These are phyloP conservation scores for Rhizomucor miehei DNA, from an alignment of 371 early-diverging fungal genomes.

Conservation along the genomic window DNA sequence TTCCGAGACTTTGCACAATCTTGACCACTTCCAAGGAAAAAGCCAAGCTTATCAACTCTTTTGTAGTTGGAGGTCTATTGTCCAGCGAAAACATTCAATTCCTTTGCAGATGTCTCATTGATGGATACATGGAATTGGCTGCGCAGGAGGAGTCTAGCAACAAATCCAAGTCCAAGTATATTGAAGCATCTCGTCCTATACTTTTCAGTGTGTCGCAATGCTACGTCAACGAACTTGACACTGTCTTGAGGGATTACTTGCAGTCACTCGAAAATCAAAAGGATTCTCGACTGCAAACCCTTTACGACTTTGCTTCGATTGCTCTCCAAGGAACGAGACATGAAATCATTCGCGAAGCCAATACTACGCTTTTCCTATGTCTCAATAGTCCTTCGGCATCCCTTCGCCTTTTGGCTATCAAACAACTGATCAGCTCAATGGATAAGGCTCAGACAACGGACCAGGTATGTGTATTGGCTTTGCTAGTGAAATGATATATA, in stretches of 20 bases:
- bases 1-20: slow-evolving; percentile 27
- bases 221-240: slow-evolving; percentile 55
- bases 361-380: slow-evolving; percentile 70
- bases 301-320: slow-evolving; percentile 58
- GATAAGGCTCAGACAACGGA: slow-evolving; percentile 27
- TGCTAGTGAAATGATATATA: not conserved
- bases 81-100: slow-evolving; percentile 41
- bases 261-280: slow-evolving; percentile 14
- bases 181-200: slow-evolving; percentile 29
- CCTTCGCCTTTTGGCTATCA: slow-evolving; percentile 62
- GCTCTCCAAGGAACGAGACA: slow-evolving; percentile 65
- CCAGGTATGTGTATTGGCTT: slow-evolving; percentile 20
- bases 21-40: slow-evolving; percentile 20
- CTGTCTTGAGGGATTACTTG: slow-evolving; percentile 46
- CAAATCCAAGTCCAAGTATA: slow-evolving; percentile 18
- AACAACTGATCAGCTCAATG: slow-evolving; percentile 55
- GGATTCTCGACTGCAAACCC: slow-evolving; percentile 11
- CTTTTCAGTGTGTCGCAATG: slow-evolving; percentile 54
- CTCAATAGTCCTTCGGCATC: slow-evolving; percentile 63
- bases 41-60: slow-evolving; percentile 34
- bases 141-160: slow-evolving; percentile 16
- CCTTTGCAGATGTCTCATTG: slow-evolving; percentile 39
- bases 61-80: slow-evolving; percentile 40
- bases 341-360: slow-evolving; percentile 61
- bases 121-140: slow-evolving; percentile 36